Conservation (phyloP, 768 basidiomycete genomes). For the Kwoniella dejecticola region DNA sequence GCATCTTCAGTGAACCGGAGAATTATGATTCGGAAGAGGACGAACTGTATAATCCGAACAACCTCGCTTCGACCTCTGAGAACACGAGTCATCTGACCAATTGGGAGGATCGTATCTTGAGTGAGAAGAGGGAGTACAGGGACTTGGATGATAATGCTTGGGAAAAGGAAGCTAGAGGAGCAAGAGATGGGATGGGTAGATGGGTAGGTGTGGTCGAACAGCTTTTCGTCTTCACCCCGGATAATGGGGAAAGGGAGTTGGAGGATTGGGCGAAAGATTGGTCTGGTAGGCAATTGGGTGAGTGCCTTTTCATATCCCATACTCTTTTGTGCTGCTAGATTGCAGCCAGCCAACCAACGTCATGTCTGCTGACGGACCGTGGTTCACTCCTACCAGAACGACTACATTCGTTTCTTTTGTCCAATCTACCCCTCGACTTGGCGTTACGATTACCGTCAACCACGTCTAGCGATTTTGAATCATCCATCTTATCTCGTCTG, state of each 20-base stretch:
- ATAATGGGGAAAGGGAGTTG: slow-evolving; percentile 5
- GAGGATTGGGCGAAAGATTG: slow-evolving; percentile 37
- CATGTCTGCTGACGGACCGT: neutral
- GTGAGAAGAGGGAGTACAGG: slow-evolving; percentile 32
- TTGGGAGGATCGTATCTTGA: slow-evolving; percentile 44
- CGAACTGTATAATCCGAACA: slow-evolving; percentile 62
- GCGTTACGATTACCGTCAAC: slow-evolving; percentile 26
- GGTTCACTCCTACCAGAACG: slow-evolving; percentile 28
- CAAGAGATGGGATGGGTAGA: slow-evolving; percentile 22
- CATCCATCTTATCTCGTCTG: slow-evolving; percentile 31
- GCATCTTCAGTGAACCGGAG: slow-evolving; percentile 15
- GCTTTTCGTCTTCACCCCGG: slow-evolving; percentile 21
- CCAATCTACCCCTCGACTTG: slow-evolving; percentile 39
- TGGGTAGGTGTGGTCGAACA: slow-evolving; percentile 38
- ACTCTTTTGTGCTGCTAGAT: neutral
- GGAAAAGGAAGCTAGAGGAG: slow-evolving; percentile 25
- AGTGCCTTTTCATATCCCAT: neutral
- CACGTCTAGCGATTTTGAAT: neutral
- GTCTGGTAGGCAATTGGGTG: slow-evolving; percentile 24
- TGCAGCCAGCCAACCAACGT: neutral
- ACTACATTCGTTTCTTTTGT: slow-evolving; percentile 37
- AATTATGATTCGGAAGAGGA: slow-evolving; percentile 57
- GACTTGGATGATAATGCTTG: slow-evolving; percentile 19
- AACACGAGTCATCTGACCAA: slow-evolving; percentile 23
- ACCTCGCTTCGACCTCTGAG: slow-evolving; percentile 29